Base-by-base conservation (phyloP, 805 yeast species). In the Pichia exigua region DNA sequence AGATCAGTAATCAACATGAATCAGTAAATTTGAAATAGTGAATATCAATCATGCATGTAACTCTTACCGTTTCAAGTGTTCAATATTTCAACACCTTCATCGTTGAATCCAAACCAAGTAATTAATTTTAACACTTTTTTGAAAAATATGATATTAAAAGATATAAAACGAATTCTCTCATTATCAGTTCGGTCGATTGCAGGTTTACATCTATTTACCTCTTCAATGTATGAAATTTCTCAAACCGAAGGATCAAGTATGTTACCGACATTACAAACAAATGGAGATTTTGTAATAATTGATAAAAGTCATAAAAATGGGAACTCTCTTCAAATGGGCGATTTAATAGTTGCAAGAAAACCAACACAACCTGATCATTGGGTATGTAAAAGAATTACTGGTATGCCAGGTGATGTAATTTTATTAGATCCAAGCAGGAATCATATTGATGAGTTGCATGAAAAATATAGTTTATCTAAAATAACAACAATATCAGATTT, bases 321-420 rank as follows among this genome's bases (percentile, higher is more conserved):
- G 1, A 71, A 84, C 51, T 73, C 74, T n/a, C 64, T 89, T 6
- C 65, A 75, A 43, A 78, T 84, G 57, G 99, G 99, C 0, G 99
- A 94, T 63, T 77, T 92, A 50, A 78, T 94, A 2, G 94, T 92
- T 39, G 91, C 95, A 2, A 69, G 78, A 30, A 94, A 94, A 65
- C 99, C 99, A 1, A 87, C 95, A 2, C 91, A 86, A 57, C 95
- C 96, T 0, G 74, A 76, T 20, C 87, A 83, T 60, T 72, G 95
- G 51, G 95, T 94, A 2, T 94, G 99, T 63, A 94, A 94, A 62
- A 74, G 99, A 51, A 83, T 94, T 22, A 84, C 96, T 0, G 99
- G 98, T 0, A 85, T 92, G 95, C 95, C 97, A 0, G 98, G 98
- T 1, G 98, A 92, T 70, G 63, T 83, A 18, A 79, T 94, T 4